Evolutionary conservation across 148 eudicot genomes (phyloP), one percentile per base, ranked within the genome.

Genomic region (Nepenthes gracilis): DNA sequence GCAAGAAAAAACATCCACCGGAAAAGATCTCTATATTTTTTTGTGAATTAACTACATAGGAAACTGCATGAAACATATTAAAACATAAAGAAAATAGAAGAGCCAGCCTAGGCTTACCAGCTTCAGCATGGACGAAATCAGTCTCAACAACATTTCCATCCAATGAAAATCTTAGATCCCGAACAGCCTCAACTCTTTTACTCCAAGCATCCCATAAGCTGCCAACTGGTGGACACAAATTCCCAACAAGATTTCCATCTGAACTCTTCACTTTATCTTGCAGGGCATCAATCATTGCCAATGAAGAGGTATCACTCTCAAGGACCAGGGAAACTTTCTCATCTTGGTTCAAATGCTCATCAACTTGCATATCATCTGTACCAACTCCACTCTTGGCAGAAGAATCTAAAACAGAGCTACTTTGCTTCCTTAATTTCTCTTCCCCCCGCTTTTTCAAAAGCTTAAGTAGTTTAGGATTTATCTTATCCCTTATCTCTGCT

Each of bases 201-300:
- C 87, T 84, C 98, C 98, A 93, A 63, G 68, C 47, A 75, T 80
- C 80, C 98, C 98, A 89, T 55, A 54, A 58, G 70, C 57, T 77
- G 61, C 75, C n/a, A 67, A 72, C 67, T 48, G 67, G 52, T 9
- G 77, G 61, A 47, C 43, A 53, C 65, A 58, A 12, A 59, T 47
- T 72, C 58, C 60, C 70, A 54, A 36, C 55, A 54, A 60, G 64
- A 45, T 34, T 73, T 64, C 63, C 56, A 54, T 69, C 74, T 60
- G 48, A 37, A 62, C 53, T 73, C 40, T 35, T 62, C 43, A 57
- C 59, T 50, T 54, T 58, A 32, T 45, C 70, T 67, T 47, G 57
- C 65, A 53, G 51, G 43, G 74, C 59, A 64, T 67, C 62, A 40
- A 65, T 50, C 43, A 57, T 56, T 59, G 45, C 47, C 6, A 63